Evolutionary conservation across 2,329 filamentous ascomycete genomes (phyloP).

Genomic region (Chrysoporthe puriensis): DNA sequence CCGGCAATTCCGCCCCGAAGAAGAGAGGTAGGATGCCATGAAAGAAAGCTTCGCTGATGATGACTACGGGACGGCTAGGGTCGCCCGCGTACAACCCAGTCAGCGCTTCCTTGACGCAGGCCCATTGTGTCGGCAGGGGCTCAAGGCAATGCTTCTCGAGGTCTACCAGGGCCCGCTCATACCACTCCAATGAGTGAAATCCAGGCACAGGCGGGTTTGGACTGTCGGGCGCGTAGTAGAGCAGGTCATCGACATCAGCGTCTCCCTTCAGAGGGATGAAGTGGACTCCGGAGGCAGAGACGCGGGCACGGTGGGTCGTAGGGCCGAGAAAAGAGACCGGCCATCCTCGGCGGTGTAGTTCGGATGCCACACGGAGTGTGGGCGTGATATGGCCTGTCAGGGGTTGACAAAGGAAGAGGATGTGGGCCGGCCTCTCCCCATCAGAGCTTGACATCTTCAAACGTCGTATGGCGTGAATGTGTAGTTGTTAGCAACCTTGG

Average conservation of each 20-base stretch:
- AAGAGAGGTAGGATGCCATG: constrained; percentile 41
- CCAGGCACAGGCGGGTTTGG: constrained; percentile 31
- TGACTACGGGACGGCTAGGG: constrained; percentile 33
- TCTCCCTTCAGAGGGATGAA: constrained; percentile 39
- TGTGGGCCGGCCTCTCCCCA: constrained; percentile 16
- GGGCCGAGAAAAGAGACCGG: constrained; percentile 42
- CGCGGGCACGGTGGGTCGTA: constrained; percentile 40
- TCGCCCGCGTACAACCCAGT: constrained; percentile 30
- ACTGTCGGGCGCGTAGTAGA: constrained; percentile 35
- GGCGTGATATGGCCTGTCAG: constrained; percentile 44
- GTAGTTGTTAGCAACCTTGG: neutral
- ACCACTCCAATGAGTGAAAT: constrained; percentile 35
- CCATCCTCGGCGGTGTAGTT: constrained; percentile 38
- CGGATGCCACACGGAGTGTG: constrained; percentile 39
- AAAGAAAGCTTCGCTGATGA: constrained; percentile 43
- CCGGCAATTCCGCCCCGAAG: constrained; percentile 36
- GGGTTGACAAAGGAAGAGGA: constrained; percentile 42
- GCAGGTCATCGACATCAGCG: constrained; percentile 41
- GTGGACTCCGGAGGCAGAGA: constrained; percentile 38
- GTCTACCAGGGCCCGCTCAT: constrained; percentile 40
- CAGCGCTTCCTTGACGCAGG: constrained; percentile 37
- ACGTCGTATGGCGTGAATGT: neutral
- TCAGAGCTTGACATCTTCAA: neutral
- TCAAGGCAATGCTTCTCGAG: constrained; percentile 38
- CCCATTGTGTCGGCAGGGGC: constrained; percentile 41